Conservation (phyloP, 2,329 filamentous ascomycete species). For the Dryadomyces quercivorus region DNA sequence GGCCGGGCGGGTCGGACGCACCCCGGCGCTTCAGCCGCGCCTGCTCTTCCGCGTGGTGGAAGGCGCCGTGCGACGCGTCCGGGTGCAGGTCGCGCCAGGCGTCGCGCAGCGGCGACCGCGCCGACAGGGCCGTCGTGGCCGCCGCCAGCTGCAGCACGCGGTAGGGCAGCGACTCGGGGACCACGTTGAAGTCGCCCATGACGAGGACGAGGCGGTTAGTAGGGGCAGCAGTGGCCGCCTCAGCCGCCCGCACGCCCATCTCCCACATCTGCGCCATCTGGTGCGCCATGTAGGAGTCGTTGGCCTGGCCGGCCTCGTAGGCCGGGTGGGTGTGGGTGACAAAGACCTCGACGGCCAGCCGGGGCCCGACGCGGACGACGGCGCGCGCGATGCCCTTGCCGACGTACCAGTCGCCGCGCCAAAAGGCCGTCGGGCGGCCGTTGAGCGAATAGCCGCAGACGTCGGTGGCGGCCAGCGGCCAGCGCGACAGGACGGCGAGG, state of each 20-base stretch:
- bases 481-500: slow-evolving; percentile 77
- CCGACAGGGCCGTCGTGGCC: too few species aligned
- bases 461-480: slow-evolving; percentile 80
- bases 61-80: slow-evolving; percentile 64
- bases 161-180: slow-evolving; percentile 76
- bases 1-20: slow-evolving; percentile 9
- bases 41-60: slow-evolving; percentile 54
- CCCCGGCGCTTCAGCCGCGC: slow-evolving; percentile 27
- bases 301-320: slow-evolving; percentile 58
- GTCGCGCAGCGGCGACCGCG: slow-evolving; percentile 75
- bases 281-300: slow-evolving; percentile 78
- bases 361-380: slow-evolving; percentile 52
- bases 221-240: slow-evolving; percentile 67
- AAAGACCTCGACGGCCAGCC: slow-evolving; percentile 66
- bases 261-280: slow-evolving; percentile 91
- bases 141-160: slow-evolving; percentile 51
- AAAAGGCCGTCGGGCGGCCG: slow-evolving; percentile 86
- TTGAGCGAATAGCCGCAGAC: slow-evolving; percentile 88
- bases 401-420: slow-evolving; percentile 89
- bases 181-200: slow-evolving; percentile 93
- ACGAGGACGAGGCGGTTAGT: slow-evolving; percentile 75
- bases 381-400: slow-evolving; percentile 89
- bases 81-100: slow-evolving; percentile 78
- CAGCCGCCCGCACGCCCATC: slow-evolving; percentile 77
- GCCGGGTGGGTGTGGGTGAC: slow-evolving; percentile 85